Evolutionary conservation across 371 early-diverging fungal genomes (phyloP), one percentile per base, ranked within the genome.

Genomic region (Mucor saturninus): DNA sequence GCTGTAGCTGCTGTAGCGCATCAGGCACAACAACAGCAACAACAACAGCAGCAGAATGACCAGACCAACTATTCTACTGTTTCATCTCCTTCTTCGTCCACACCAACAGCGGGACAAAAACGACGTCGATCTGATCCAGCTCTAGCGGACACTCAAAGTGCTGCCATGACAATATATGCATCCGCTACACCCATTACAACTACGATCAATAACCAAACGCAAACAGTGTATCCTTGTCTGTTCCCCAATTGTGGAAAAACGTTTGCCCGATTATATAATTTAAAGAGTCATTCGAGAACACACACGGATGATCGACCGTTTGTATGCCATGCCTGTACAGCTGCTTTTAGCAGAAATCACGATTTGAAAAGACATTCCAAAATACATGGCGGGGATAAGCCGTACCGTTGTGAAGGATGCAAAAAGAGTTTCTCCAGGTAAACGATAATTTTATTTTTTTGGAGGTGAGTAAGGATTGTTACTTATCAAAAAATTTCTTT

Each of bases 291-390:
- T 65, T 87, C 88, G 37, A 77, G 88, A 54, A 91, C 93, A 5
- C 93, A 93, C 66, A 90, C 93, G 2, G 86, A 88, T 43, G 89
- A 91, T 49, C 81, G 91, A 49, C 94, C 94, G 1, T 95, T 91
- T 80, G 80, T 86, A 5, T 95, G 95, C 65, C 70, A 72, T 37
- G 76, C 82, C 2, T 95, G 95, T 68, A 66, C 80, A 39, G 85
- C 89, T 48, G 87, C 93, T 1, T 95, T 95, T 64, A 84, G 92
- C 59, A 83, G 95, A 40, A 93, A 94, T 63, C 95, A 95, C 62
- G 95, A 95, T 68, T 72, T 95, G 45, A 94, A 94, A 61, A 78
- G 95, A 11, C 95, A 95, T 64, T 82, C 88, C 59, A 91, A 92
- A 70, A 93, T 93, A 39, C 95, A 95, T 65, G 87, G 84, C n/a